A percentile compares a stretch with the other conserved stretches of the same genome.
Conservation (phyloP, 768 basidiomycete species). For the Mrakia blollopis region DNA sequence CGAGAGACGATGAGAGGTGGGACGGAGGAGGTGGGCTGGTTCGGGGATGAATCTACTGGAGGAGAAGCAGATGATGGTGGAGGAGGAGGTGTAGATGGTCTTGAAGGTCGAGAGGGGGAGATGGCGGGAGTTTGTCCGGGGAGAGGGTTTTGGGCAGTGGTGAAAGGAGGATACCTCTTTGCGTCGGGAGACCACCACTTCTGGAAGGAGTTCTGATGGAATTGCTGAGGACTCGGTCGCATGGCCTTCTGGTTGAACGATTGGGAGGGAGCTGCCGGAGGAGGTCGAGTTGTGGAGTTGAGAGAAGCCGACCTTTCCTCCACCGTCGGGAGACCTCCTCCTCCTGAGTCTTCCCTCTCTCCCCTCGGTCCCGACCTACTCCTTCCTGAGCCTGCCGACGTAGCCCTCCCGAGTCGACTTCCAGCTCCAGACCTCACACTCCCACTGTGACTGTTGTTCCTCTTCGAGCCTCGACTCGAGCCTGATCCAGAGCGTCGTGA, state of each 20-base stretch:
- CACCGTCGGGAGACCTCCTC: not conserved
- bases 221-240: not conserved
- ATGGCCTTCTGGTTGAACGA: not conserved
- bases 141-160: not conserved
- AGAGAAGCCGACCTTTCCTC: not conserved
- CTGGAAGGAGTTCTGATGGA: not conserved
- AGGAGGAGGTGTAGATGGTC: not conserved
- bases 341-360: not conserved
- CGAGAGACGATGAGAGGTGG: not conserved
- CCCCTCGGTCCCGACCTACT: no score
- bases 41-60: not conserved
- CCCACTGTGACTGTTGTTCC: not conserved
- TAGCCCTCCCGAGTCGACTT: not conserved
- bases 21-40: not conserved
- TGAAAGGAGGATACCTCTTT: not conserved
- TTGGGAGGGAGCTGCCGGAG: not conserved
- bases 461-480: not conserved
- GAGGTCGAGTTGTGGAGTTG: not conserved
- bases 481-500: constrained; percentile 8
- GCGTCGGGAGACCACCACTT: not conserved
- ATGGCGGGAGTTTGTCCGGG: constrained; percentile 8
- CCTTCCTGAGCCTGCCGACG: not conserved
- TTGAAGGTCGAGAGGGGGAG: not conserved
- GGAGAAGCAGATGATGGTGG: not conserved
- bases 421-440: not conserved